Evolutionary conservation across 2,329 filamentous ascomycete genomes (phyloP).

Genomic region (Penicillium corylophilum): DNA sequence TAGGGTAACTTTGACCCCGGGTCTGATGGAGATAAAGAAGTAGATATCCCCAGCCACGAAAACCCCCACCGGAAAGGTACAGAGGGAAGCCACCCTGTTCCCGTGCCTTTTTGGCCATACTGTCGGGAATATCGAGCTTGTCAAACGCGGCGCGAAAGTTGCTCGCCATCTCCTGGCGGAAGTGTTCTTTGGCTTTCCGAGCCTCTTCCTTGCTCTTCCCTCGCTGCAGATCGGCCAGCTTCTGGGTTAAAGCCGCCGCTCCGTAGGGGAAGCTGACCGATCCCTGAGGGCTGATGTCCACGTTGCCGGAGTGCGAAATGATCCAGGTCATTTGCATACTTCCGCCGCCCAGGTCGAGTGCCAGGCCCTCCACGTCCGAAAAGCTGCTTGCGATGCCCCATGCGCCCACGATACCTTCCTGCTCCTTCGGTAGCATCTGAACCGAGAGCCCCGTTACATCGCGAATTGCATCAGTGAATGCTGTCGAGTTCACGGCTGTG

Average conservation of each 20-base stretch:
- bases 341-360: constrained; percentile 77
- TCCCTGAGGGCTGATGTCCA: constrained; percentile 54
- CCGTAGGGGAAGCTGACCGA: constrained; percentile 67
- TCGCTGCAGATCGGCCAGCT: constrained; percentile 49
- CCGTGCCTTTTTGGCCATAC: constrained; percentile 47
- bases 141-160: constrained; percentile 62
- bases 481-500: constrained; percentile 69
- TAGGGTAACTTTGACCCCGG: constrained; percentile 66
- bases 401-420: constrained; percentile 78
- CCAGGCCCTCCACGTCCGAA: constrained; percentile 66
- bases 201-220: constrained; percentile 39
- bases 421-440: constrained; percentile 70
- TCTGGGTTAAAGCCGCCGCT: constrained; percentile 62
- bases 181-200: constrained; percentile 41
- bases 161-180: constrained; percentile 46
- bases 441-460: constrained; percentile 64
- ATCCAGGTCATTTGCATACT: constrained; percentile 70
- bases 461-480: constrained; percentile 66
- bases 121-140: constrained; percentile 56
- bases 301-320: constrained; percentile 49
- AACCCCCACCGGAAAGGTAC: constrained; percentile 84
- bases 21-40: constrained; percentile 74
- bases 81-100: constrained; percentile 60
- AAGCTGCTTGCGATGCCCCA: constrained; percentile 78
- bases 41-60: constrained; percentile 84